These are phyloP conservation scores for Oidium heveae DNA, from an alignment of 2,329 filamentous ascomycete species.

Conservation along the genomic window DNA sequence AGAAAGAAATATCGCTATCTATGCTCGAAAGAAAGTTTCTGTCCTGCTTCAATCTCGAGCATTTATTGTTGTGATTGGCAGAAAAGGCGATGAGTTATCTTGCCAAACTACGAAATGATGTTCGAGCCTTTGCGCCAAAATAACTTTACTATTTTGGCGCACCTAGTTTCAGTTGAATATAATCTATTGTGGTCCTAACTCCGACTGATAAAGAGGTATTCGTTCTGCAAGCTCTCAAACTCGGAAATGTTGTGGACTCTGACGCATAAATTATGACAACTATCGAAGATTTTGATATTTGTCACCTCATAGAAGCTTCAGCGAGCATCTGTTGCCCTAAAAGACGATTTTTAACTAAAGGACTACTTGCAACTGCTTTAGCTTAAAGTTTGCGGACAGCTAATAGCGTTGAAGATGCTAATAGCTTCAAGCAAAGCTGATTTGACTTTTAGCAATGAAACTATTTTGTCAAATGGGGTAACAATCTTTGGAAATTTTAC, in stretches of 20 bases:
- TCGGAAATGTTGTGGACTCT: neutral
- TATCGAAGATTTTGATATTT: too few relatives aligned
- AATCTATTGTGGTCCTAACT: neutral
- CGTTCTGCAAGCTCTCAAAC: neutral
- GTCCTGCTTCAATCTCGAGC: neutral
- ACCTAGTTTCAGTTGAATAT: neutral
- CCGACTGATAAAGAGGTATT: neutral
- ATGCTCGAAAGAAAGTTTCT: too few relatives aligned
- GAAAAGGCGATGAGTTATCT: neutral
- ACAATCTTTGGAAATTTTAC: too few relatives aligned
- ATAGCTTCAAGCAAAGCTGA: neutral
- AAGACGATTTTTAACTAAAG: neutral
- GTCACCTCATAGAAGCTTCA: too few relatives aligned
- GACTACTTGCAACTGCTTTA: neutral
- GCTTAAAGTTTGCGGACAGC: too few relatives aligned
- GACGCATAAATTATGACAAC: neutral
- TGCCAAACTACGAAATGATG: neutral
- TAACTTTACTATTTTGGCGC: neutral
- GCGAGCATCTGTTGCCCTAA: fast-evolving
- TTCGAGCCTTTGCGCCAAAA: neutral
- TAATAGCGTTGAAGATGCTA: too few relatives aligned
- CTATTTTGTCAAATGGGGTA: too few relatives aligned
- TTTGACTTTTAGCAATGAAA: neutral
- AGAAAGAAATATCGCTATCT: too few relatives aligned
- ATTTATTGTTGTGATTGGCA: neutral